phyloP scores from a whole-genome alignment of 2,329 filamentous ascomycete genomes.

The Colletotrichum agaves region DNA sequence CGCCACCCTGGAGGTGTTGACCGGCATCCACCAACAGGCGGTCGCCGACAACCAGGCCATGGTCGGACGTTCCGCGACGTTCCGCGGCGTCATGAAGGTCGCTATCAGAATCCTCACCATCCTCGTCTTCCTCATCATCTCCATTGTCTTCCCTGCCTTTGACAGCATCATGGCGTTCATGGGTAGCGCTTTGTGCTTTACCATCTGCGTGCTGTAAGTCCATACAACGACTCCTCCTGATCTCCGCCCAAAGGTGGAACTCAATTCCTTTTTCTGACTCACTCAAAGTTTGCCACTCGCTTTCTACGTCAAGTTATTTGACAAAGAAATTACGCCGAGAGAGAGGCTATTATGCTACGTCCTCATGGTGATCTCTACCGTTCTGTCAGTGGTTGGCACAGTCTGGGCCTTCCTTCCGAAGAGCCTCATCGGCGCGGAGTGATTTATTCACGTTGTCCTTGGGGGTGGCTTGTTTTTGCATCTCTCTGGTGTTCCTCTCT shows the following conservation, averaged over 20 bases:
- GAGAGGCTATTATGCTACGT: conserved; percentile 76
- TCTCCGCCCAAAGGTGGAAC: background rate
- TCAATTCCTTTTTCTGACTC: conserved; percentile 4
- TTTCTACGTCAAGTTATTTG: conserved; percentile 93
- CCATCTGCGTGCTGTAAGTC: conserved; percentile 84
- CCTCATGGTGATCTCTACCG: conserved; percentile 74
- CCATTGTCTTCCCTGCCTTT: conserved; percentile 77
- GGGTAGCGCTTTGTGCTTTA: conserved; percentile 90
- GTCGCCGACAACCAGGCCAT: conserved; percentile 59
- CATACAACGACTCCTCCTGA: background rate
- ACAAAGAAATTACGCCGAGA: conserved; percentile 69
- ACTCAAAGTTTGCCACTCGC: conserved; percentile 73
- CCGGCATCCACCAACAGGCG: conserved; percentile 71
- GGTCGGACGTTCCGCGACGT: conserved; percentile 65
- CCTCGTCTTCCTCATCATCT: conserved; percentile 78
- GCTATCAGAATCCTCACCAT: conserved; percentile 73
- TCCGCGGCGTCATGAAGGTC: conserved; percentile 68
- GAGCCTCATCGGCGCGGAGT: conserved; percentile 70
- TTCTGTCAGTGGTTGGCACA: conserved; percentile 81
- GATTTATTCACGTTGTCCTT: conserved; percentile 20
- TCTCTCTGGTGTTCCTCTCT: conserved; percentile 11
- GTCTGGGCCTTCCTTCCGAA: conserved; percentile 90
- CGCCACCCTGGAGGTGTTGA: conserved; percentile 81
- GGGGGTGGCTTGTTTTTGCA: background rate
- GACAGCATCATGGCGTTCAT: conserved; percentile 93